A percentile compares a stretch with the other conserved stretches of the same genome.
Evolutionary conservation across 257 asterid species (phyloP).

Genomic region (Nicotiana sylvestris): DNA sequence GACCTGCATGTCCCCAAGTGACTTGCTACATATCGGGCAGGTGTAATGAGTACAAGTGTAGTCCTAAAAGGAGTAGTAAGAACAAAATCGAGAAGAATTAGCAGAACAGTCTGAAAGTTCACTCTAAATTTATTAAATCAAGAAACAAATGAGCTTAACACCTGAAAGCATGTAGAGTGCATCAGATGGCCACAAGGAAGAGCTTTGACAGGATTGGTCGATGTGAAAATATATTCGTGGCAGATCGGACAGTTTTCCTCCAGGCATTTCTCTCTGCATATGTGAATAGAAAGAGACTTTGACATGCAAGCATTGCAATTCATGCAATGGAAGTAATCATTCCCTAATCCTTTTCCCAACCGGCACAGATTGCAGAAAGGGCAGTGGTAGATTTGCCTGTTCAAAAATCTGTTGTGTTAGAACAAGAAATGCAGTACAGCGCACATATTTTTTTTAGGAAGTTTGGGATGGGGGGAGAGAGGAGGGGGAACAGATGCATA

Average conservation of each 20-base stretch:
- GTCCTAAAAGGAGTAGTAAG: constrained; percentile 35
- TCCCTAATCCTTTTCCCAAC: constrained; percentile 80
- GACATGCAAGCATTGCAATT: constrained; percentile 95
- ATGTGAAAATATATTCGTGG: constrained; percentile 80
- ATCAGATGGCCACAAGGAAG: constrained; percentile 89
- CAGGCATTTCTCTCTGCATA: constrained; percentile 74
- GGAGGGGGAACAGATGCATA: neutral
- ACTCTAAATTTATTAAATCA: neutral
- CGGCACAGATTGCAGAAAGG: constrained; percentile 96
- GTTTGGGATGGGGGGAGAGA: too few relatives aligned
- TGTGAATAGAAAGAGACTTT: constrained; percentile 55
- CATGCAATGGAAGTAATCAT: constrained; percentile 89
- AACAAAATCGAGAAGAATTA: constrained; percentile 13
- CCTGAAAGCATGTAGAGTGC: constrained; percentile 93
- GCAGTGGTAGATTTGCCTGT: constrained; percentile 91
- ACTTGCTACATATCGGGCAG: constrained; percentile 93
- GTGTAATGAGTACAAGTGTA: constrained; percentile 79
- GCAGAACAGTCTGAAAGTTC: neutral
- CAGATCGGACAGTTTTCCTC: constrained; percentile 95
- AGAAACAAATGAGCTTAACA: constrained; percentile 19
- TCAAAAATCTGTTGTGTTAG: neutral
- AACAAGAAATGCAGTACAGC: neutral
- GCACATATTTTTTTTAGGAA: neutral
- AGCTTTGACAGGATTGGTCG: constrained; percentile 72
- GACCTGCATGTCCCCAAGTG: constrained; percentile 97